Base-by-base conservation (phyloP, 2,329 filamentous ascomycete species). In the Aspergillus puulaauensis region DNA sequence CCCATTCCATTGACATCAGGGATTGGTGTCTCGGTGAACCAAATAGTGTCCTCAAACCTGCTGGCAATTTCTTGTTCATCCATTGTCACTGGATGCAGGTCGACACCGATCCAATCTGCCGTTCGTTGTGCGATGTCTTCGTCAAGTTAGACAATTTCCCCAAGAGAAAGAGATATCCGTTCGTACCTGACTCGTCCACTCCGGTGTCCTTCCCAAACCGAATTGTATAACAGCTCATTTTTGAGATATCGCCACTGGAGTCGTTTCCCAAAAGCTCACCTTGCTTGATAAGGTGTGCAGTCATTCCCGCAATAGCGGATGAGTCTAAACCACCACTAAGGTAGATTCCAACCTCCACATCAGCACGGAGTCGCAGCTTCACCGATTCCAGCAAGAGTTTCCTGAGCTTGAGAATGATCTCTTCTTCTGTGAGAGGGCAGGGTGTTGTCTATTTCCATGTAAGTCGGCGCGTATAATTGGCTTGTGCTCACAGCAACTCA, bases 241-340 rank as follows among this genome's bases (percentile, higher is more conserved):
- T 71, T 2, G 65, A 66, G 9, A 60, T 39, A 14, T 75, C 69
- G 6, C 68, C 73, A 8, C 72, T 72, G 14, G 71, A 66, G 27
- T 76, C 73, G 43, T 74, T 81, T 15, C 83, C 81, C n/a, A 83
- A 68, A 37, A 73, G 70, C 21, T 75, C 70, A n/a, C 78, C 75
- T 50, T 80, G 69, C 41, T 76, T 72, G n/a, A 79, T 74, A 2
- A 86, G 73, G 58, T 85, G 74, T 1, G 77, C 79, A 2, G 81
- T 78, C 63, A 86, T 84, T 3, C 84, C 83, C 7, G 83, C 83
- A 21, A 86, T 70, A 2, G 78, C 75, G 0, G 83, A 85, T 0
- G 82, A 84, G 65, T 86, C 83, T 49, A 86, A 78, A 1, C 84
- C 84, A 4, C 84, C 83, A 21, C 77, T 81, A 0, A 86, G 71